Evolutionary conservation across 352 stramenopile genomes (phyloP).

Genomic region (Pythium aristosporum): DNA sequence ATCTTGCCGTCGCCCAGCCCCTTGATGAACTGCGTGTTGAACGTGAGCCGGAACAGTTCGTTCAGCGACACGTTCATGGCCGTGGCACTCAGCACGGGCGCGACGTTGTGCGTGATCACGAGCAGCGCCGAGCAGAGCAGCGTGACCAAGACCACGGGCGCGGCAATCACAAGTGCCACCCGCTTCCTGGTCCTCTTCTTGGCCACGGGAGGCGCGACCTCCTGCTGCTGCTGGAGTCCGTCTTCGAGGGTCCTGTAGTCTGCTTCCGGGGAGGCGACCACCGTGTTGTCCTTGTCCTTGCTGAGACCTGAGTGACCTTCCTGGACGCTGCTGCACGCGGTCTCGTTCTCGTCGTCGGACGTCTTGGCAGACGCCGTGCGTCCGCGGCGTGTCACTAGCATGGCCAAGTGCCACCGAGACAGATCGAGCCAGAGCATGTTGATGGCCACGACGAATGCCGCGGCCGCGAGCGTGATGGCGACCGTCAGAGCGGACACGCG

Average conservation of each 20-base stretch:
- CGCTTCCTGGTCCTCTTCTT: too few species aligned
- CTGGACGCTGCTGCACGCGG: too few species aligned
- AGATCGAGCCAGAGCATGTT: background rate
- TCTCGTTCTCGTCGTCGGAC: too few species aligned
- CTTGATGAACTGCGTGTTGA: conserved; percentile 12
- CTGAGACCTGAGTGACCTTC: too few species aligned
- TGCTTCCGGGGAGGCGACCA: too few species aligned
- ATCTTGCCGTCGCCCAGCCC: conserved; percentile 3
- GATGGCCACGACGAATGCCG: background rate
- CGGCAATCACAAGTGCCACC: conserved; percentile 13
- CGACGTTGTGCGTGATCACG: conserved; percentile 8
- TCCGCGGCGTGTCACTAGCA: background rate
- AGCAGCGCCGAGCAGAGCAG: conserved; percentile 9
- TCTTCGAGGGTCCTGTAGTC: too few species aligned
- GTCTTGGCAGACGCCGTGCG: too few species aligned
- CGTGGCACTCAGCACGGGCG: conserved; percentile 4
- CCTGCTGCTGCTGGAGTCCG: too few species aligned
- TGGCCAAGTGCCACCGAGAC: background rate
- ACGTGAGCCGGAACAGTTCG: conserved; percentile 21
- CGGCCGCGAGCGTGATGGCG: background rate
- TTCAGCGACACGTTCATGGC: conserved; percentile 21
- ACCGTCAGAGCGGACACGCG: background rate
- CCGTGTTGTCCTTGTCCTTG: too few species aligned
- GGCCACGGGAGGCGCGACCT: too few species aligned
- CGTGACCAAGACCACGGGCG: conserved; percentile 38